These are phyloP conservation scores for Cercophora newfieldiana DNA, from an alignment of 495 filamentous ascomycete species.

Conservation along the genomic window DNA sequence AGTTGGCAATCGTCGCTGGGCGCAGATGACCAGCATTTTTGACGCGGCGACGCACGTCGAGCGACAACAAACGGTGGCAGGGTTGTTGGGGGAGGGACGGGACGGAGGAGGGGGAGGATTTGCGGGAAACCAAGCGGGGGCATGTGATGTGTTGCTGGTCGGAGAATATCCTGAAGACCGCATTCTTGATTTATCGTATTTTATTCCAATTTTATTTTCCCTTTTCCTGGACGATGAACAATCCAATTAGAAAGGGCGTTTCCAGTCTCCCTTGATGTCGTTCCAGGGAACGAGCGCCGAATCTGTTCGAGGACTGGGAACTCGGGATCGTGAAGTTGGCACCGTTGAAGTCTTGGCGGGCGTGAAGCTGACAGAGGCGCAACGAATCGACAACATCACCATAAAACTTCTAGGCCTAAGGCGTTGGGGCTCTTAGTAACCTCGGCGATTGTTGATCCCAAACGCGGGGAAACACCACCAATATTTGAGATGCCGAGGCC, in stretches of 20 bases:
- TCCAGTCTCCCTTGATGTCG: neutral
- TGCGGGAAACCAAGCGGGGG: conserved; percentile 1
- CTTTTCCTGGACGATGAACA: neutral
- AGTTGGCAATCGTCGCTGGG: conserved; percentile 29
- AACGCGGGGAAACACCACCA: neutral
- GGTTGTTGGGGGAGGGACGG: conserved; percentile 12
- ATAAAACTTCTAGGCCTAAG: neutral
- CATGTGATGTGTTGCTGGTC: conserved; percentile 2
- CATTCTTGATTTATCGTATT: conserved; percentile 4
- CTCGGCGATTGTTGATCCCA: conserved; percentile 1
- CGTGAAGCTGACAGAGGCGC: conserved; percentile 11
- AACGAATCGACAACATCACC: conserved; percentile 5
- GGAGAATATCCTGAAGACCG: neutral
- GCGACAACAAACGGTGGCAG: conserved; percentile 12
- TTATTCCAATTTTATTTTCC: neutral
- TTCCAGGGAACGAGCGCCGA: neutral
- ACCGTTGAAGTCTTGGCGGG: neutral
- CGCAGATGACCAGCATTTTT: conserved; percentile 30
- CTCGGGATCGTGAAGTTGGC: neutral
- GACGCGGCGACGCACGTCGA: conserved; percentile 22
- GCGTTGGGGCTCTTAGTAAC: conserved; percentile 5
- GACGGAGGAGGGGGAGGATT: conserved; percentile 5
- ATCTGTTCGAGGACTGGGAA: too few relatives aligned
- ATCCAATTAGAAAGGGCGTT: neutral
- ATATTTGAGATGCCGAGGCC: neutral